Conservation (phyloP, 2,329 filamentous ascomycete species). For the Trichoderma asperellum region DNA sequence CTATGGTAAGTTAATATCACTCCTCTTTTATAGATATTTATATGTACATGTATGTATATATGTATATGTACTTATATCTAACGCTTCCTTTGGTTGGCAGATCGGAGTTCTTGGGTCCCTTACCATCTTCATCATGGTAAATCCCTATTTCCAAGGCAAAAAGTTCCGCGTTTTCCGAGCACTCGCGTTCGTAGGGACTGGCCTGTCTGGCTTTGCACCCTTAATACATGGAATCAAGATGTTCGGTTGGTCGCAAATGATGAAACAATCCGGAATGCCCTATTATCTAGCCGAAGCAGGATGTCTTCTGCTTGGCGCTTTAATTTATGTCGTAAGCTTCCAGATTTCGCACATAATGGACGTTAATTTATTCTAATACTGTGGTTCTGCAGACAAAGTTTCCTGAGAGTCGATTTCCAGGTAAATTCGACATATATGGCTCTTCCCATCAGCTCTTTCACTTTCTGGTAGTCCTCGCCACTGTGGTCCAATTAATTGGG, state of each 20-base stretch:
- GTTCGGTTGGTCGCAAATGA: conserved; percentile 21
- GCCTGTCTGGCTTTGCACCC: conserved; percentile 18
- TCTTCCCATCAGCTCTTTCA: conserved; percentile 20
- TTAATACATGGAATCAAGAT: conserved; percentile 15
- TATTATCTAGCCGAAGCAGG: conserved; percentile 15
- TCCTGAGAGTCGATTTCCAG: conserved; percentile 13
- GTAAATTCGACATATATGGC: conserved; percentile 19
- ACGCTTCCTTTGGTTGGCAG: background rate
- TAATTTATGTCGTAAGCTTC: conserved; percentile 15
- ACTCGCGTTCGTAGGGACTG: conserved; percentile 12
- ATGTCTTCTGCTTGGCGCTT: conserved; percentile 15
- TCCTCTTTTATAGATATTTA: no score
- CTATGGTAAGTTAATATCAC: conserved; percentile 3
- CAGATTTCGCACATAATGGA: background rate
- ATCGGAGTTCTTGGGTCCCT: conserved; percentile 18
- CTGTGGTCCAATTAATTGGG: conserved; percentile 4
- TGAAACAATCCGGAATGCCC: conserved; percentile 19
- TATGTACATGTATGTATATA: no score
- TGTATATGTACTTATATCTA: background rate
- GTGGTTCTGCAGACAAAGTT: conserved; percentile 11
- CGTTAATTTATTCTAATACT: background rate
- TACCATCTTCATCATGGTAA: conserved; percentile 23
- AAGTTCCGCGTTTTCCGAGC: conserved; percentile 11
- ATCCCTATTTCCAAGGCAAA: conserved; percentile 9
- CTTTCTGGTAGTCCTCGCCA: conserved; percentile 10